Conservation (phyloP, 805 yeast species). For the Tetrapisispora arboricola region DNA sequence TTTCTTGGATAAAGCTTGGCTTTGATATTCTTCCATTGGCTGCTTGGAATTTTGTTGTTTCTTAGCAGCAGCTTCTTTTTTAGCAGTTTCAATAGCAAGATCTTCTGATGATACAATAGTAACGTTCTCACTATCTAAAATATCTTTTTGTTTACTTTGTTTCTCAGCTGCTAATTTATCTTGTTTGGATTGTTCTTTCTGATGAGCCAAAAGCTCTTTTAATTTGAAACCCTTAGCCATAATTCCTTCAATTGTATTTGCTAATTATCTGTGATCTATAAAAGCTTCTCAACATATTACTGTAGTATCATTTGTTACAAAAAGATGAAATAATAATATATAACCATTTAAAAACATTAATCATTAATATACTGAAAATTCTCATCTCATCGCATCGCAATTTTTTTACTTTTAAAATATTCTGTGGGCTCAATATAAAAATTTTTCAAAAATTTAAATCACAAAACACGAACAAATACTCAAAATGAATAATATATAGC, state of each 20-base stretch:
- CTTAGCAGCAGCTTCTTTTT: conserved; percentile 8
- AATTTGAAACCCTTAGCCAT: conserved; percentile 29
- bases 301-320: no score
- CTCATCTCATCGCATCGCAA: conserved; percentile 16
- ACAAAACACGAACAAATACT: neutral
- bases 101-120: conserved; percentile 28
- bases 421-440: conserved; percentile 3
- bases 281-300: no score
- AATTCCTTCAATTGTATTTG: no score
- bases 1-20: conserved; percentile 48
- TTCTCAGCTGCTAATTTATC: conserved; percentile 18
- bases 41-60: neutral
- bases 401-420: conserved; percentile 3
- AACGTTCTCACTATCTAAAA: conserved; percentile 22
- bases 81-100: conserved; percentile 11
- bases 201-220: conserved; percentile 22
- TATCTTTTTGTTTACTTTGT: conserved; percentile 13
- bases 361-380: neutral
- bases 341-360: neutral
- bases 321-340: no score
- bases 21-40: conserved; percentile 33
- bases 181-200: conserved; percentile 18
- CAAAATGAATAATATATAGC: no score
- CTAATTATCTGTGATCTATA: no score
- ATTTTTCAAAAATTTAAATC: conserved; percentile 1